phyloP scores from a whole-genome alignment of 2,329 filamentous ascomycete genomes.

The Rhynchosporium agropyri region DNA sequence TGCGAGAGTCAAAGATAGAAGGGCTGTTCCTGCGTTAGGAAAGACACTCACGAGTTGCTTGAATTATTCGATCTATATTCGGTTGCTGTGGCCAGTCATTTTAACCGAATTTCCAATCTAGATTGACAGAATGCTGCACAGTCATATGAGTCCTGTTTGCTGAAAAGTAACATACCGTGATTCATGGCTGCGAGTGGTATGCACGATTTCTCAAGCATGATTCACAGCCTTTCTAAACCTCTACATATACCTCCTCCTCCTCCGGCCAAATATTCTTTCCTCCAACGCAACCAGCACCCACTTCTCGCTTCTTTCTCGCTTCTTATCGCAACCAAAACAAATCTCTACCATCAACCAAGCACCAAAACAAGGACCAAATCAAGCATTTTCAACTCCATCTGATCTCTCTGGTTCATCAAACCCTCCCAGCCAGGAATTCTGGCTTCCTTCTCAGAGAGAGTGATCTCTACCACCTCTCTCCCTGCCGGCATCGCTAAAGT shows the following conservation, averaged over 20 bases:
- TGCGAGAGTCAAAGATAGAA: no score
- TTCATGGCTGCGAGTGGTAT: background rate
- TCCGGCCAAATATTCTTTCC: background rate
- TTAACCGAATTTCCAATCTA: no score
- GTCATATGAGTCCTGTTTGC: background rate
- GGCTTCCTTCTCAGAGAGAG: slow-evolving; percentile 29
- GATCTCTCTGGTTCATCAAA: background rate
- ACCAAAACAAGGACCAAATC: background rate
- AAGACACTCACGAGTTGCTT: no score
- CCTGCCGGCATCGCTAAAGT: slow-evolving; percentile 28
- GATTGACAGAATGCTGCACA: background rate
- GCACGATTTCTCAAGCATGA: background rate
- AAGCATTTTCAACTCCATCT: background rate
- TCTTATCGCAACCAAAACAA: no score
- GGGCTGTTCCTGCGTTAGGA: no score
- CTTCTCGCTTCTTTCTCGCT: background rate
- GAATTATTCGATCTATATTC: no score
- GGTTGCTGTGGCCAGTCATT: no score
- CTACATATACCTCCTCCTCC: background rate
- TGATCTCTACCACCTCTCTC: slow-evolving; percentile 13
- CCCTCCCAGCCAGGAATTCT: slow-evolving; percentile 21
- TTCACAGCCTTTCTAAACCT: background rate
- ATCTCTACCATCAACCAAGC: background rate
- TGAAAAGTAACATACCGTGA: background rate
- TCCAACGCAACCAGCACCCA: background rate